Evolutionary conservation across 257 asterid species (phyloP).

Genomic region (Linaria vulgaris): DNA sequence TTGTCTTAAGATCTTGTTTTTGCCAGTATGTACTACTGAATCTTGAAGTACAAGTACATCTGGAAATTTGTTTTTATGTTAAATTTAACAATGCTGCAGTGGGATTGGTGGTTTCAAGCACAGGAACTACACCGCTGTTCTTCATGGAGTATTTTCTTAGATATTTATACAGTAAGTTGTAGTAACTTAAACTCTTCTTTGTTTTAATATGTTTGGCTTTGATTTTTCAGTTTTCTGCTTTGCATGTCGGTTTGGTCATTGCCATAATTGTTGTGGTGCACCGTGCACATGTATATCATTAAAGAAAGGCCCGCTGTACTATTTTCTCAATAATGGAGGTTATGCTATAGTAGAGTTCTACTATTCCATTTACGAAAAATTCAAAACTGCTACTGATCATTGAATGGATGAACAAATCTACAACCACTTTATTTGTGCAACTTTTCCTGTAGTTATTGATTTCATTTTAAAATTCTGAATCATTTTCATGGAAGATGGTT

Average conservation of each 20-base stretch:
- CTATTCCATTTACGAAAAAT: no score
- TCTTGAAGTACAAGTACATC: slow-evolving; percentile 58
- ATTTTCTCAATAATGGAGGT: no score
- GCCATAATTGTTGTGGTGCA: neutral
- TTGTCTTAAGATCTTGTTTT: slow-evolving; percentile 47
- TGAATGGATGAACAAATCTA: no score
- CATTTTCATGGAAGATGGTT: no score
- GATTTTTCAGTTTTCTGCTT: neutral
- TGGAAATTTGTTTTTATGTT: slow-evolving; percentile 35
- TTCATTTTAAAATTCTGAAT: no score
- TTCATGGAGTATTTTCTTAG: neutral
- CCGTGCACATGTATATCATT: neutral
- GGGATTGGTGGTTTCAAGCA: neutral
- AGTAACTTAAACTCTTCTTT: neutral
- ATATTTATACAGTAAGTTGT: slow-evolving; percentile 3
- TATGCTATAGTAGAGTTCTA: no score
- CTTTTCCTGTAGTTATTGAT: no score
- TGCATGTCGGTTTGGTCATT: neutral
- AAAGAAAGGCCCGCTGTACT: no score
- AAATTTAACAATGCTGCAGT: slow-evolving; percentile 28
- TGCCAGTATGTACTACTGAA: slow-evolving; percentile 62
- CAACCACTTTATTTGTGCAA: no score
- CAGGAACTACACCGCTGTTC: slow-evolving; percentile 23
- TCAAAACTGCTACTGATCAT: no score
- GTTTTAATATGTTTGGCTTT: no score